Evolutionary conservation across 2,329 filamentous ascomycete genomes (phyloP).

Genomic region (Penicillium sp.): DNA sequence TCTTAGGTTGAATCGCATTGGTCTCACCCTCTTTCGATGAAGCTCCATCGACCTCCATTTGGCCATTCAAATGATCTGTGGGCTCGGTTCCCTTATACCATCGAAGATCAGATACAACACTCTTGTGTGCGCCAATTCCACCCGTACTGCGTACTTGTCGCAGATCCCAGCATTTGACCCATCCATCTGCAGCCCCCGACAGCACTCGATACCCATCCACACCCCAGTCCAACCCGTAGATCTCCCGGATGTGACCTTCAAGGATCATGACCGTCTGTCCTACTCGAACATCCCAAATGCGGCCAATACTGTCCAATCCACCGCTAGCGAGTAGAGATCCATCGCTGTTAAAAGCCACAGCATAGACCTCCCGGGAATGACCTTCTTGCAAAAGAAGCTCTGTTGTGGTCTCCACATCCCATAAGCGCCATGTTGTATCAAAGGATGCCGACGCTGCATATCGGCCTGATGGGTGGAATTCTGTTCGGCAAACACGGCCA

Average conservation of each 20-base stretch:
- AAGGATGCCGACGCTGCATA: slow-evolving; percentile 93
- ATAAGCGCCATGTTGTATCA: slow-evolving; percentile 94
- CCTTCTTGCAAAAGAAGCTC: slow-evolving; percentile 90
- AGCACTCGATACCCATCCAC: slow-evolving; percentile 87
- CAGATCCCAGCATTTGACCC: slow-evolving; percentile 97
- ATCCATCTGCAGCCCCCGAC: slow-evolving; percentile 90
- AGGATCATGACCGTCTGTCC: slow-evolving; percentile 95
- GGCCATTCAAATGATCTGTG: slow-evolving; percentile 65
- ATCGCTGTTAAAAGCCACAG: slow-evolving; percentile 85
- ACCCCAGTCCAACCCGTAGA: slow-evolving; percentile 91
- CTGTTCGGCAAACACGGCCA: slow-evolving; percentile 84
- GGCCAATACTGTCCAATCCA: slow-evolving; percentile 90
- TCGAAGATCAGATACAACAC: slow-evolving; percentile 85
- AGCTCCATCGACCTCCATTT: slow-evolving; percentile 35
- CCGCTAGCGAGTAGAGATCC: slow-evolving; percentile 87
- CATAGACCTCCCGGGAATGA: slow-evolving; percentile 89
- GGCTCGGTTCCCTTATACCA: slow-evolving; percentile 92
- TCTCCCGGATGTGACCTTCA: slow-evolving; percentile 89
- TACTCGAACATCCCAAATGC: slow-evolving; percentile 92
- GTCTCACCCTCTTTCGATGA: slow-evolving; percentile 12
- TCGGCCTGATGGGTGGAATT: slow-evolving; percentile 88
- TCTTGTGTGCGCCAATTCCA: slow-evolving; percentile 85
- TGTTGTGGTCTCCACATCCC: slow-evolving; percentile 84
- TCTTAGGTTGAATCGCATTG: slow-evolving; percentile 66
- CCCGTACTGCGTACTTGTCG: slow-evolving; percentile 81